Evolutionary conservation across 257 asterid genomes (phyloP).

Genomic region (Nicotiana benthamiana): DNA sequence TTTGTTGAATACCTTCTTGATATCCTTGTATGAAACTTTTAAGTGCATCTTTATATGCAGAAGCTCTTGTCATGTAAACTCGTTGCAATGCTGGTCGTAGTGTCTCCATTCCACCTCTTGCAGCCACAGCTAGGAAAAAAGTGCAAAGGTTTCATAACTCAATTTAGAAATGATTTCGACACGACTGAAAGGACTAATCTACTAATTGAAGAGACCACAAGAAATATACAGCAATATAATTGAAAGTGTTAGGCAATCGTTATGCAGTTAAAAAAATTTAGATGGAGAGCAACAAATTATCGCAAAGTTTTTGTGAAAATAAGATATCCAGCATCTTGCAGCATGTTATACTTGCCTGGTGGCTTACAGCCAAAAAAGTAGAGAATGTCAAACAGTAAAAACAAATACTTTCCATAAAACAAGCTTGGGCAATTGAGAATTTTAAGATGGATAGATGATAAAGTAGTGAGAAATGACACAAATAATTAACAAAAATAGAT

Average conservation of each 20-base stretch:
- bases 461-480: not conserved
- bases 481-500: too few species aligned
- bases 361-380: not conserved
- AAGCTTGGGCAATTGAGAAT: not conserved
- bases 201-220: not conserved
- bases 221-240: not conserved
- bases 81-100: conserved; percentile 81
- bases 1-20: conserved; percentile 82
- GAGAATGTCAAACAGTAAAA: not conserved
- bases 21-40: conserved; percentile 84
- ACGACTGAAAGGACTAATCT: not conserved
- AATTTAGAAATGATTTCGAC: not conserved
- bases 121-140: conserved; percentile 59
- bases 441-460: not conserved
- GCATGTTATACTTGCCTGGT: not conserved
- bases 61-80: conserved; percentile 87
- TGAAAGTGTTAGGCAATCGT: not conserved
- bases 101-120: conserved; percentile 89
- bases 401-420: not conserved
- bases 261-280: not conserved
- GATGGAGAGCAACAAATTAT: not conserved
- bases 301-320: not conserved
- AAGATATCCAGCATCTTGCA: not conserved
- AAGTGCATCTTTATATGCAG: conserved; percentile 84
- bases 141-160: not conserved